Evolutionary conservation across 805 yeast species (phyloP).

Genomic region (Saturnispora zaruensis): DNA sequence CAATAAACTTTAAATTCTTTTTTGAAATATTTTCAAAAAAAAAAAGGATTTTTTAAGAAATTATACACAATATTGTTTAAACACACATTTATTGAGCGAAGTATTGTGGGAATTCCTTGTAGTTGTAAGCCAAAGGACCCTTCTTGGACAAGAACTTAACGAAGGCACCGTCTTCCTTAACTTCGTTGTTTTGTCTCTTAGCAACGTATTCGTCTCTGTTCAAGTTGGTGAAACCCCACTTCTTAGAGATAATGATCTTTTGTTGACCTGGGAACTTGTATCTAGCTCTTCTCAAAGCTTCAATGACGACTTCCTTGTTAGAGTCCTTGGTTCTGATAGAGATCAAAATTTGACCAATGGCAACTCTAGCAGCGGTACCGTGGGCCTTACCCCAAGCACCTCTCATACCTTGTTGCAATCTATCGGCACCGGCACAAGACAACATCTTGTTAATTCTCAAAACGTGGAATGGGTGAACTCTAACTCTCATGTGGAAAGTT

Average conservation of each 20-base stretch:
- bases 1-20: neutral
- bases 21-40: neutral
- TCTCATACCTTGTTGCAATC: slow-evolving; percentile 99
- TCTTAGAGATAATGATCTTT: slow-evolving; percentile 97
- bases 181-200: slow-evolving; percentile 95
- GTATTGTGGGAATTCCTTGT: slow-evolving; percentile 87
- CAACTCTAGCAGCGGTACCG: slow-evolving; percentile 99
- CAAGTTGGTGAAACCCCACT: slow-evolving; percentile 99
- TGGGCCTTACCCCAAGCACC: slow-evolving; percentile 99
- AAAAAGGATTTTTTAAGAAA: slow-evolving; percentile 7
- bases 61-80: slow-evolving; percentile 4
- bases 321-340: slow-evolving; percentile 97
- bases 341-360: slow-evolving; percentile 96
- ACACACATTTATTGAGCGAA: slow-evolving; percentile 35
- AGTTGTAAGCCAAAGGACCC: slow-evolving; percentile 91
- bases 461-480: slow-evolving; percentile 99
- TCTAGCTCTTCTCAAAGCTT: slow-evolving; percentile 99
- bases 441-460: slow-evolving; percentile 99
- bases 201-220: slow-evolving; percentile 94
- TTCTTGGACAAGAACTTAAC: slow-evolving; percentile 96
- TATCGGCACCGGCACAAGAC: slow-evolving; percentile 99
- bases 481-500: slow-evolving; percentile 98
- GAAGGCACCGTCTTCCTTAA: slow-evolving; percentile 99
- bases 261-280: slow-evolving; percentile 99
- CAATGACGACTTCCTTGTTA: slow-evolving; percentile 95